A percentile compares a stretch with the other conserved stretches of the same genome.
phyloP scores from a whole-genome alignment of 257 asterid genomes.

The Gynochthodes officinalis region DNA sequence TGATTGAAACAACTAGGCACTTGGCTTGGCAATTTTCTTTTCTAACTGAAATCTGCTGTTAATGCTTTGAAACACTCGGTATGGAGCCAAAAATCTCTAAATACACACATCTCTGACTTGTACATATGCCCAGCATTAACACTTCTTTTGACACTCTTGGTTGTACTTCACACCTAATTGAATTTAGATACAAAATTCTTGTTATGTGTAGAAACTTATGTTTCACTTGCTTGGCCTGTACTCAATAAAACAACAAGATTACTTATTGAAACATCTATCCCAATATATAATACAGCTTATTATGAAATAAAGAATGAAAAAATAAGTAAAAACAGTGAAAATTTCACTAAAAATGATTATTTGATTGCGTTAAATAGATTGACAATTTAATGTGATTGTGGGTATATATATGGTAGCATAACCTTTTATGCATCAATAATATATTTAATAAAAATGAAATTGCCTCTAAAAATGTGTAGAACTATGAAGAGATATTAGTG shows the following conservation, averaged over 20 bases:
- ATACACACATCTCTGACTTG: neutral
- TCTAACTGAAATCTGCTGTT: neutral
- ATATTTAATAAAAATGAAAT: neutral
- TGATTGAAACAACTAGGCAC: constrained; percentile 30
- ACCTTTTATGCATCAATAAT: neutral
- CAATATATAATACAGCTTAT: neutral
- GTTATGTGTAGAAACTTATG: neutral
- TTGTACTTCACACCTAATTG: neutral
- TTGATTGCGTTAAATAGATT: neutral
- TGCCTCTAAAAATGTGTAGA: constrained; percentile 4
- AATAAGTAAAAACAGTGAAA: too few species aligned
- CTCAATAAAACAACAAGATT: neutral
- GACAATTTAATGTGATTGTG: neutral
- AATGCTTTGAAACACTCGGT: neutral
- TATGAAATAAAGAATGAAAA: neutral
- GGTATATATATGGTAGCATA: neutral
- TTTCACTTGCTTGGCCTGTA: neutral
- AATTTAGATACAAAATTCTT: neutral
- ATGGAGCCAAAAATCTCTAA: neutral
- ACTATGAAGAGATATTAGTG: neutral
- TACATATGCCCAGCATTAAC: neutral
- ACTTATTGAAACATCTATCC: neutral
- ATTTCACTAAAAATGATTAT: neutral
- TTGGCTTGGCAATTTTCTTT: constrained; percentile 18
- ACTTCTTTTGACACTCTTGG: constrained; percentile 1